These are phyloP conservation scores for Botrytis deweyae DNA, from an alignment of 2,329 filamentous ascomycete genomes.

Conservation along the genomic window DNA sequence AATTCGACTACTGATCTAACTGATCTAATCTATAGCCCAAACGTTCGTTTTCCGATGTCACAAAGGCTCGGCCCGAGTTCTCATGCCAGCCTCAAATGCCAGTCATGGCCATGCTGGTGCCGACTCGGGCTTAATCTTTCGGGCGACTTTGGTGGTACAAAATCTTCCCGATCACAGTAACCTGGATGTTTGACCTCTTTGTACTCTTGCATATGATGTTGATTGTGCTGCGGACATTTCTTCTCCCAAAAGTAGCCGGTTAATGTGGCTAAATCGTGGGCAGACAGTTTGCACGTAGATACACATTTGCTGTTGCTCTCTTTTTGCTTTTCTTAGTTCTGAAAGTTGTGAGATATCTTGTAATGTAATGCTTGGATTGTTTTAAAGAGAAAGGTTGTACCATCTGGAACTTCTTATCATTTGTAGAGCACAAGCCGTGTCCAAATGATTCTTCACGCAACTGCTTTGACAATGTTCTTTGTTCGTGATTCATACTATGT, in stretches of 20 bases:
- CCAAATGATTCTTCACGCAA: background rate
- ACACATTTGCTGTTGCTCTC: background rate
- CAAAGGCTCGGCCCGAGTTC: background rate
- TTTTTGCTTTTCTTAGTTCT: background rate
- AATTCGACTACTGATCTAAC: background rate
- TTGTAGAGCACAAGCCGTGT: background rate
- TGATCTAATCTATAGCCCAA: background rate
- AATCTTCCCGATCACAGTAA: constrained; percentile 3
- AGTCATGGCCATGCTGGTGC: background rate
- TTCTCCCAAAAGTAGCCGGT: background rate
- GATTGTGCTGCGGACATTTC: background rate
- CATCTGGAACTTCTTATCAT: background rate
- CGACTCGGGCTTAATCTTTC: background rate
- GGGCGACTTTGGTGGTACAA: background rate
- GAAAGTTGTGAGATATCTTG: background rate
- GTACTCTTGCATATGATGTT: constrained; percentile 10
- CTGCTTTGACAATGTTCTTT: constrained; percentile 10
- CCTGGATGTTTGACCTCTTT: background rate
- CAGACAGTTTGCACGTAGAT: constrained; percentile 13
- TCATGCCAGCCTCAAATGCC: background rate
- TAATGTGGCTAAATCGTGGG: background rate
- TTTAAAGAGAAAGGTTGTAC: background rate
- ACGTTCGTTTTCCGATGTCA: background rate
- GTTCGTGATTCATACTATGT: background rate
- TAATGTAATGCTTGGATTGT: background rate